These are phyloP conservation scores for Andrographis paniculata DNA, from an alignment of 305 asterid genomes.

Conservation along the genomic window DNA sequence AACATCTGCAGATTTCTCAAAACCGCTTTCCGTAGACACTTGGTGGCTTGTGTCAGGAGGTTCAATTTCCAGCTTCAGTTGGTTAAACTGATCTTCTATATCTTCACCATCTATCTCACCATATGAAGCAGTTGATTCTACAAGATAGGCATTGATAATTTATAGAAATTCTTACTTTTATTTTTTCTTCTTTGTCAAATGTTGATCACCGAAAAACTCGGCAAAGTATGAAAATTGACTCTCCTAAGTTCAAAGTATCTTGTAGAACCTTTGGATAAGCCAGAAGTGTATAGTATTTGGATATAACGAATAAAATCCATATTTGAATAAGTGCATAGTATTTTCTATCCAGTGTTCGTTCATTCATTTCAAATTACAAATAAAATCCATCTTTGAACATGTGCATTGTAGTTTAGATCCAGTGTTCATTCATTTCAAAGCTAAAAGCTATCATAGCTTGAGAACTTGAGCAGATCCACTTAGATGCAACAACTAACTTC, in stretches of 20 bases:
- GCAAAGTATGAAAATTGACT: neutral
- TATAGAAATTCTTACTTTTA: no score
- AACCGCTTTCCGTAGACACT: slow-evolving; percentile 14
- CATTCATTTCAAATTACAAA: neutral
- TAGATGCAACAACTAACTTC: neutral
- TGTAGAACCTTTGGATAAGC: no score
- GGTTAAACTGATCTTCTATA: slow-evolving; percentile 52
- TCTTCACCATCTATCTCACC: slow-evolving; percentile 51
- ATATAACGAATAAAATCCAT: no score
- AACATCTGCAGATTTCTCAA: slow-evolving; percentile 11
- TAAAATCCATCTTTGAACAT: slow-evolving; percentile 3
- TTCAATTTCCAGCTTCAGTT: slow-evolving; percentile 44
- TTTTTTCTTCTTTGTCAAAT: neutral
- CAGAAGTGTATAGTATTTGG: no score
- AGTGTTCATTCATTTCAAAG: neutral
- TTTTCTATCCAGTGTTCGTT: no score
- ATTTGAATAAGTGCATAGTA: no score
- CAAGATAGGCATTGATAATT: slow-evolving; percentile 13
- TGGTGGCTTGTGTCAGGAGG: slow-evolving; percentile 20
- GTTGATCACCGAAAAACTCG: neutral
- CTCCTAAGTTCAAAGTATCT: no score
- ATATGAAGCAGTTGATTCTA: slow-evolving; percentile 33
- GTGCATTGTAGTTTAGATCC: neutral
- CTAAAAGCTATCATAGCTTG: neutral
- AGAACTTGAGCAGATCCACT: neutral